Conservation (phyloP, 768 basidiomycete species). For the Pulveroboletus sp. region DNA sequence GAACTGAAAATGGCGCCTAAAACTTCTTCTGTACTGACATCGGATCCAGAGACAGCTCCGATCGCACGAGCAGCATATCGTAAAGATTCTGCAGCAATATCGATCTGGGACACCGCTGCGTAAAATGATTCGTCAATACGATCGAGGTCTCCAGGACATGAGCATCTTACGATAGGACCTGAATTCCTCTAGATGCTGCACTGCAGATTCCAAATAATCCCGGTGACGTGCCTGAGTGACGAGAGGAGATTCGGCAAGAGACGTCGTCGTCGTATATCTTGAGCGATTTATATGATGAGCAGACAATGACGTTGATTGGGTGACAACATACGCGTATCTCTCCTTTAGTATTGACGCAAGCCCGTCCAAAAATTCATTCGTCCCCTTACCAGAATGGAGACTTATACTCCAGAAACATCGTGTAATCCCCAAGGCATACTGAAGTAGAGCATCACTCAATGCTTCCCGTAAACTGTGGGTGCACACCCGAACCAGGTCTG, state of each 20-base stretch:
- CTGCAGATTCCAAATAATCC: conserved; percentile 63
- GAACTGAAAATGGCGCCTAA: conserved; percentile 78
- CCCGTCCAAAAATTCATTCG: conserved; percentile 52
- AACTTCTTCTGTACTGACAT: conserved; percentile 77
- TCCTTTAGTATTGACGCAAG: conserved; percentile 46
- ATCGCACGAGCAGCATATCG: conserved; percentile 81
- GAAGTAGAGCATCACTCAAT: conserved; percentile 12
- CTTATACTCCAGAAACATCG: conserved; percentile 54
- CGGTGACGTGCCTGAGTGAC: conserved; percentile 81
- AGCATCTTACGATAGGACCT: conserved; percentile 26
- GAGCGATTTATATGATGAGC: background rate
- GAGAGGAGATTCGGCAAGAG: conserved; percentile 40
- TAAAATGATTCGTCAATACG: conserved; percentile 2
- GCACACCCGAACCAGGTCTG: conserved; percentile 43
- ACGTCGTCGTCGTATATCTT: conserved; percentile 21
- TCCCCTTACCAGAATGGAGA: conserved; percentile 54
- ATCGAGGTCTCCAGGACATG: background rate
- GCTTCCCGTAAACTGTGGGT: conserved; percentile 15
- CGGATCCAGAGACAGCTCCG: conserved; percentile 73
- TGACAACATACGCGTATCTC: conserved; percentile 19
- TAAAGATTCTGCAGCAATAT: conserved; percentile 81
- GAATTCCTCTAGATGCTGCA: conserved; percentile 34
- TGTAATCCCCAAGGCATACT: background rate
- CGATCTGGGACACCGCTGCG: conserved; percentile 65
- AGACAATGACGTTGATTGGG: background rate